Evolutionary conservation across 768 basidiomycete species (phyloP), one percentile per base, ranked within the genome.

Genomic region (Lactarius hatsudake): DNA sequence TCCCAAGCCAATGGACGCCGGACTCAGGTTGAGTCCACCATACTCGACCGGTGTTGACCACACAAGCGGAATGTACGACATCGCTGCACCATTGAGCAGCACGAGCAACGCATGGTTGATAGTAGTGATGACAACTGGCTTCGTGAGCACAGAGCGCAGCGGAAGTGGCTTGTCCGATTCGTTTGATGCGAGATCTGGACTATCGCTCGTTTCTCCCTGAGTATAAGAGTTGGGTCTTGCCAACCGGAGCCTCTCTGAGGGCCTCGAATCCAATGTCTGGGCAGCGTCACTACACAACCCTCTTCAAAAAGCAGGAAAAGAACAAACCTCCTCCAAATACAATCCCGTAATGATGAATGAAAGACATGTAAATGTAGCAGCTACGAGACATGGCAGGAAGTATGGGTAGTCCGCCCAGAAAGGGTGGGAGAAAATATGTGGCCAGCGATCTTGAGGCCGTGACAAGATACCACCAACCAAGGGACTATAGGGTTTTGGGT

Each of bases 31-130:
- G 8, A 81, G 76, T 2, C 81, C 48, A 23, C 48, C 48, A 23
- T 12, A 23, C 48, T 51, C 23, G 12, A 51, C 23, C 2, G 48
- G 48, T 80, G 2, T 81, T 34, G 80, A 74, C 58, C 78, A 78
- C 72, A 84, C 82, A 51, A 84, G 72, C 5, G 85, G 83, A 1
- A 76, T 42, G 23, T 86, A 74, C 18, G 78, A 78, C n/a, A 70
- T 51, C 58, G 78, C 63, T 6, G 76, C 73, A 28, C 80, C 78
- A 36, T 82, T 80, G 12, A 81, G 70, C n/a, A 86, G 78, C n/a
- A 77, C 76, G 23, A 84, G 73, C 8, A 72, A 68, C 45, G 74
- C 77, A 69, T 82, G 82, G 69, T 82, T 84, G 62, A 72, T 64
- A 30, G 81, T 72, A 32, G 81, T 75, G 48, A 84, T 72, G 55